Conservation (phyloP, 1,139 yeast species). For the Yamadazyma diospyri region DNA sequence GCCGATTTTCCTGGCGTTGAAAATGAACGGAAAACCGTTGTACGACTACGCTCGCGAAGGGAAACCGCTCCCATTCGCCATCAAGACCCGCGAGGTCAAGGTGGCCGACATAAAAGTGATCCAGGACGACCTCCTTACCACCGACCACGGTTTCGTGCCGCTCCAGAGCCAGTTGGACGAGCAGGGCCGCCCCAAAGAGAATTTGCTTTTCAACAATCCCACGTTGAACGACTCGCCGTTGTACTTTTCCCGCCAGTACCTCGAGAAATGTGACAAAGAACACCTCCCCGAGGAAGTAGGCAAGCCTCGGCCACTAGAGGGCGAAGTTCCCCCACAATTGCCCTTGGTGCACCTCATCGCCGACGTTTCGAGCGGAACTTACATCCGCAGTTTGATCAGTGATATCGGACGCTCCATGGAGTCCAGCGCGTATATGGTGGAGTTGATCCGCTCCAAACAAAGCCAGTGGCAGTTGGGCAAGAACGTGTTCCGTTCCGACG, state of each 20-base stretch:
- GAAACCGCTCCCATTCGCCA: constrained; percentile 74
- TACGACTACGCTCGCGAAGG: constrained; percentile 95
- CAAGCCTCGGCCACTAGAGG: constrained; percentile 21
- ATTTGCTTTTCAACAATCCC: constrained; percentile 49
- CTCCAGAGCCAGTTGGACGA: constrained; percentile 52
- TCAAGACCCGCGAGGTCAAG: constrained; percentile 70
- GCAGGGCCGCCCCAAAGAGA: constrained; percentile 47
- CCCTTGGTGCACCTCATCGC: constrained; percentile 74
- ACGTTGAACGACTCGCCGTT: constrained; percentile 62
- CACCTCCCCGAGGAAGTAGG: neutral
- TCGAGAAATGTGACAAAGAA: constrained; percentile 34
- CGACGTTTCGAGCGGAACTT: constrained; percentile 91
- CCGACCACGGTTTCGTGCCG: constrained; percentile 53
- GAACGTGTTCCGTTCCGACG: constrained; percentile 65
- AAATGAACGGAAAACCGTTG: constrained; percentile 90
- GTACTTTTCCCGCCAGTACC: constrained; percentile 53
- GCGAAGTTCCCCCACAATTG: constrained; percentile 29
- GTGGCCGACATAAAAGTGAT: constrained; percentile 54
- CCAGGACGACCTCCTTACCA: constrained; percentile 49
- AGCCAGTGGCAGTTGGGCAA: constrained; percentile 77
- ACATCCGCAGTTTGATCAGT: constrained; percentile 83
- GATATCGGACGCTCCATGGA: constrained; percentile 83
- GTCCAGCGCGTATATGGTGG: constrained; percentile 87
- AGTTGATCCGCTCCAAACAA: constrained; percentile 68
- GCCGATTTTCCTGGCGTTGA: constrained; percentile 90